Base-by-base conservation (phyloP, 2,329 filamentous ascomycete genomes). In the Eutypa lata region DNA sequence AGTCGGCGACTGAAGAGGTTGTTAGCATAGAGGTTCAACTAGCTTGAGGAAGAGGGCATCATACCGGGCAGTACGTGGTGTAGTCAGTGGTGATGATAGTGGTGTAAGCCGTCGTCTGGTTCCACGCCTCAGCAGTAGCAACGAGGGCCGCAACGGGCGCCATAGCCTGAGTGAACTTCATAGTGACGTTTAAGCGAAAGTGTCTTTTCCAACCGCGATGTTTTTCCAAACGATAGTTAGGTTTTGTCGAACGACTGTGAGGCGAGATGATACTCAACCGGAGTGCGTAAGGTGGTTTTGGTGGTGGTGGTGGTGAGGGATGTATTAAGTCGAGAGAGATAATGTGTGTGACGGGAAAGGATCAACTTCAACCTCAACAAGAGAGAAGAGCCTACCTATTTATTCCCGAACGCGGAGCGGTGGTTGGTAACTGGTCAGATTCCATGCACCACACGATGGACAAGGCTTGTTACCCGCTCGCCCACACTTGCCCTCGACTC, bases 61-160 rank as follows among this genome's bases (percentile, higher is more conserved):
- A 61, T 68, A 76, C 73, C 16, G 76, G 74, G 58, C 76, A 78
- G 65, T 70, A 73, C 43, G 73, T 73, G 37, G 71, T 70, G 60
- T 71, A 75, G 52, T 67, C 63, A 11, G 68, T 70, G 47, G 68
- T 65, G 50, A 71, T 57, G 49, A 73, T 65, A n/a, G 73, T 75
- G 22, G 71, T 72, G 56, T 62, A 67, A 50, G 58, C 60, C 10
- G 60, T 65, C 51, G 51, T 60, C 50, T 60, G 46, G 31, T 51
- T 61, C 57, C 57, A 61, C 49, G 67, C 67, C 33, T 63, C 58
- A 26, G 60, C 68, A 18, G 59, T 56, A 47, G 65, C 58, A 45
- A 68, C 54, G 52, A 73, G 62, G 49, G 66, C 69, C 40, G 58
- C 68, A 40, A 61, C 54, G 53, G 69, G 64, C 45, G 64, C 61